A percentile compares a stretch with the other conserved stretches of the same genome.
These are phyloP conservation scores for Pholiota microspora DNA, from an alignment of 768 basidiomycete species.

Conservation along the genomic window DNA sequence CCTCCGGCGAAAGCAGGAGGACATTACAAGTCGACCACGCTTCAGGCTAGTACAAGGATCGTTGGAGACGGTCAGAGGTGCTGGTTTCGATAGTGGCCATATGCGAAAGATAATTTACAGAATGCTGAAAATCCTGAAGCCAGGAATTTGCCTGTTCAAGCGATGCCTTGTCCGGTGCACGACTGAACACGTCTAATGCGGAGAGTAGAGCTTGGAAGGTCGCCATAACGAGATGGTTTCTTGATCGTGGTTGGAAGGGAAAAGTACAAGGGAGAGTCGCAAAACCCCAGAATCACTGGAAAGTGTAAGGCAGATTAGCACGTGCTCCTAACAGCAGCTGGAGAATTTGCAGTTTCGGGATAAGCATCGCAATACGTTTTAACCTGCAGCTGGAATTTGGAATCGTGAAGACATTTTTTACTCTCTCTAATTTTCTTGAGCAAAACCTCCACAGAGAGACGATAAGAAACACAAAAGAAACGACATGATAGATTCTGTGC, in stretches of 20 bases:
- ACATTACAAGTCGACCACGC: slow-evolving; percentile 96
- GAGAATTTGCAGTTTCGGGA: no score
- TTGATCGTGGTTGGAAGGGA: slow-evolving; percentile 17
- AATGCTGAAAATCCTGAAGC: slow-evolving; percentile 99
- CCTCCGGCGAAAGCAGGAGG: slow-evolving; percentile 79
- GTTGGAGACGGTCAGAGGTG: slow-evolving; percentile 66
- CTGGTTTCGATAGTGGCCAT: slow-evolving; percentile 58
- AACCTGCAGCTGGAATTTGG: no score
- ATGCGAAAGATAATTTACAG: slow-evolving; percentile 87
- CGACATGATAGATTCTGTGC: no score
- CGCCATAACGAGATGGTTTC: slow-evolving; percentile 43
- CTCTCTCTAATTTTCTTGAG: no score
- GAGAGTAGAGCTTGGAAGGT: slow-evolving; percentile 71
- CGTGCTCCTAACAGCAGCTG: slow-evolving; percentile 17
- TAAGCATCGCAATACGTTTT: no score
- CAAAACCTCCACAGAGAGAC: no score
- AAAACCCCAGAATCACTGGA: slow-evolving; percentile 13
- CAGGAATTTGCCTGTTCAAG: slow-evolving; percentile 89
- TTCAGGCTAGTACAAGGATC: slow-evolving; percentile 78
- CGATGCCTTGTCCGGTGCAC: slow-evolving; percentile 78
- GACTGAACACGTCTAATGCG: slow-evolving; percentile 76
- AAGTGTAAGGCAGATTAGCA: slow-evolving; percentile 11
- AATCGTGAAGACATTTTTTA: no score
- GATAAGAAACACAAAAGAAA: no score
- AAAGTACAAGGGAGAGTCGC: slow-evolving; percentile 14